Conservation (phyloP, 108 stramenopile species). For the Pseudonitzschia multiseries region DNA sequence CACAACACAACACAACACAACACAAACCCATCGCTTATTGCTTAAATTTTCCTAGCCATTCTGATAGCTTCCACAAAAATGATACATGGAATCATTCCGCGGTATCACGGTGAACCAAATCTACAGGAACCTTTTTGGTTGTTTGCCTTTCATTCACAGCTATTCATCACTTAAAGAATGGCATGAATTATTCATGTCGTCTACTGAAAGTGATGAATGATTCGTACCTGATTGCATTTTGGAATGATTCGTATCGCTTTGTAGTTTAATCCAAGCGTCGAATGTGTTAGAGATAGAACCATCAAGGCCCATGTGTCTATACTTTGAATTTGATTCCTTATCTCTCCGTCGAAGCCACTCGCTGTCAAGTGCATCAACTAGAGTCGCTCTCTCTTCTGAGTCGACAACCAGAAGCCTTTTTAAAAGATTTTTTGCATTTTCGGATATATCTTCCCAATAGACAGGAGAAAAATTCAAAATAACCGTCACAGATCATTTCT, state of each 20-base stretch:
- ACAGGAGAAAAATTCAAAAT: constrained; percentile 40
- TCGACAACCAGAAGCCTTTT: constrained; percentile 44
- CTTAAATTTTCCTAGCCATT: too few species aligned
- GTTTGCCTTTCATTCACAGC: too few species aligned
- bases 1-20: too few species aligned
- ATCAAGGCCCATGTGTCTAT: constrained; percentile 4
- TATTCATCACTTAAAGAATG: background rate
- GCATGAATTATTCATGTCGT: background rate
- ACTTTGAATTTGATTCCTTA: constrained; percentile 22
- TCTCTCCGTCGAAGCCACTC: constrained; percentile 41
- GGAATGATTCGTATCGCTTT: constrained; percentile 9
- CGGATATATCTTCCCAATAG: constrained; percentile 48
- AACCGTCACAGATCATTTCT: constrained; percentile 28
- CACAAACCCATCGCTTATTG: too few species aligned
- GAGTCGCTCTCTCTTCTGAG: constrained; percentile 33
- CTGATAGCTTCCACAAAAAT: too few species aligned
- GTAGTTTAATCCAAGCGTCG: constrained; percentile 26
- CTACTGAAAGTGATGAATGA: background rate
- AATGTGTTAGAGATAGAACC: constrained; percentile 24
- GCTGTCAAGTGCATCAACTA: constrained; percentile 35
- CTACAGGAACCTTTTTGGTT: too few species aligned
- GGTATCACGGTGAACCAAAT: too few species aligned
- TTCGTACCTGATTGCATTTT: too few species aligned
- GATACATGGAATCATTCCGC: too few species aligned
- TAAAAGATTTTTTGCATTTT: constrained; percentile 60